Conservation (phyloP, 768 basidiomycete genomes). For the Amylocystis lapponica region DNA sequence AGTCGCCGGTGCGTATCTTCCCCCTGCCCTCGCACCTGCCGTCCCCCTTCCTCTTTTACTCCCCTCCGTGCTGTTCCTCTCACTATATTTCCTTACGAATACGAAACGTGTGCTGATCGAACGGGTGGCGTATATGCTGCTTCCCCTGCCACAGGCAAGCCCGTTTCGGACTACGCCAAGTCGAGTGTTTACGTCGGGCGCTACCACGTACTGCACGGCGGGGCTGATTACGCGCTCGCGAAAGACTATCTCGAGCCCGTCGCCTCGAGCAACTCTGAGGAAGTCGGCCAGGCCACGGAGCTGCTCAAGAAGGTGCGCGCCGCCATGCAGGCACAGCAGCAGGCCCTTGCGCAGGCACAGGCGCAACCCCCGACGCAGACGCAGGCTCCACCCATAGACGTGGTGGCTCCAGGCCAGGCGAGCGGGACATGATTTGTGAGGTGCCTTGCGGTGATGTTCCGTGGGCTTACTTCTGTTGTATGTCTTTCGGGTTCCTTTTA, state of each 20-base stretch:
- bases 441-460: too few relatives aligned
- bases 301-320: slow-evolving; percentile 43
- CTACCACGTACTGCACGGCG: slow-evolving; percentile 58
- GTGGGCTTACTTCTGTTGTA: too few relatives aligned
- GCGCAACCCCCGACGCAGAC: too few relatives aligned
- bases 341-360: slow-evolving; percentile 5
- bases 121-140: neutral
- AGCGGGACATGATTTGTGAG: too few relatives aligned
- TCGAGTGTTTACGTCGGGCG: slow-evolving; percentile 84
- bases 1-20: slow-evolving; percentile 40
- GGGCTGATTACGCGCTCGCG: slow-evolving; percentile 66
- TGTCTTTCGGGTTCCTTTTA: too few relatives aligned
- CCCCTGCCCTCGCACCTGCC: neutral
- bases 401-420: too few relatives aligned
- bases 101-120: neutral
- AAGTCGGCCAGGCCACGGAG: slow-evolving; percentile 69
- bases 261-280: slow-evolving; percentile 75
- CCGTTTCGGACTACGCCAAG: slow-evolving; percentile 73
- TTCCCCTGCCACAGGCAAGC: slow-evolving; percentile 41
- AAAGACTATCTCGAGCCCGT: slow-evolving; percentile 69
- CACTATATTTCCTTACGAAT: too few relatives aligned
- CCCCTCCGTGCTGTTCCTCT: slow-evolving; percentile 13
- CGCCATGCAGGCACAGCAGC: slow-evolving; percentile 9
- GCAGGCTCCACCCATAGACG: too few relatives aligned
- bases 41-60: neutral